These are phyloP conservation scores for Poa pratensis DNA, from an alignment of 176 grass and related monocot species.

Conservation along the genomic window DNA sequence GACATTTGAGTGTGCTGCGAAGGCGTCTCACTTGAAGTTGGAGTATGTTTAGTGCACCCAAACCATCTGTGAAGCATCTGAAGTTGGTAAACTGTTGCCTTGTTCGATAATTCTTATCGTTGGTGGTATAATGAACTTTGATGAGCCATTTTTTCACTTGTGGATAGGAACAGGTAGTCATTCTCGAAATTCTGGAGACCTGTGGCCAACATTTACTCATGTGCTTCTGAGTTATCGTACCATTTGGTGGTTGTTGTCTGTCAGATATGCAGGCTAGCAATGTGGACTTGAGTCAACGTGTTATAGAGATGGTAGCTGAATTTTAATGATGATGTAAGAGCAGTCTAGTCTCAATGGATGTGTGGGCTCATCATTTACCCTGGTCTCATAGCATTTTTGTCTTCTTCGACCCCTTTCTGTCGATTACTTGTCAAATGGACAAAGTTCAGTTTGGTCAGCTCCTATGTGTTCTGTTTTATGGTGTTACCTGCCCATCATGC, in stretches of 20 bases:
- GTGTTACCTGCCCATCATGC: not conserved
- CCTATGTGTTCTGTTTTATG: not conserved
- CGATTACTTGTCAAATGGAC: slow-evolving; percentile 20
- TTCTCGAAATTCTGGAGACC: not conserved
- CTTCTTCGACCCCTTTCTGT: not conserved
- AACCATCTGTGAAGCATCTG: slow-evolving; percentile 2
- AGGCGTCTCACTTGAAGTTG: not conserved
- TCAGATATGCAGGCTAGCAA: not conserved
- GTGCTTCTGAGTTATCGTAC: not conserved
- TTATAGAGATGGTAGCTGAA: slow-evolving; percentile 19
- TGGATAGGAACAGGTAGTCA: not conserved
- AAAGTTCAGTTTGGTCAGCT: not conserved
- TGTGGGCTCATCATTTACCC: not conserved
- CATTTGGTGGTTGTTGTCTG: not conserved
- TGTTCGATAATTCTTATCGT: not conserved
- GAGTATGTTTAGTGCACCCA: slow-evolving; percentile 11
- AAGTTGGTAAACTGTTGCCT: not conserved
- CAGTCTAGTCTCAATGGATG: not conserved
- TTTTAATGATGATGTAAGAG: slow-evolving; percentile 25
- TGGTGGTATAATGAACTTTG: not conserved
- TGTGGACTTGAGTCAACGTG: slow-evolving; percentile 1
- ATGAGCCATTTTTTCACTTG: not conserved
- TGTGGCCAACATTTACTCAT: not conserved
- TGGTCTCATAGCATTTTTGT: not conserved
- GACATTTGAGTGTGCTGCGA: not conserved